Percentiles rank a stretch among this genome's conserved stretches.
phyloP scores from a whole-genome alignment of 2,329 filamentous ascomycete species.

The Xylaria sp. region DNA sequence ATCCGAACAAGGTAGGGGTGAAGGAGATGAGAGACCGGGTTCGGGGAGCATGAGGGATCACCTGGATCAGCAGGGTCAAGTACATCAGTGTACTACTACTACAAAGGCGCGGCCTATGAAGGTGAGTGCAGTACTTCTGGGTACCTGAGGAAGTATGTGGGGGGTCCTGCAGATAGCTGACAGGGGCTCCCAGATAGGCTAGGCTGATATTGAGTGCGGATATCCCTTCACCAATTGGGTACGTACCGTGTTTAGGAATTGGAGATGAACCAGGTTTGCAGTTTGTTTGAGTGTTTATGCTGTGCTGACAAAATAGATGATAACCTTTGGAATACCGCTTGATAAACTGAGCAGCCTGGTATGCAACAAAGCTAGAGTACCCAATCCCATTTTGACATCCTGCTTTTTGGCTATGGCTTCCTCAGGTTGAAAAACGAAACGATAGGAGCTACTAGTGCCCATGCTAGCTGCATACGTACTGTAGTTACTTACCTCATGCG shows the following conservation, averaged over 20 bases:
- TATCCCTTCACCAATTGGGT: neutral
- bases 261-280: neutral
- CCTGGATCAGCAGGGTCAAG: neutral
- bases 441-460: neutral
- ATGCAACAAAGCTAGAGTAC: too few species aligned
- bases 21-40: constrained; percentile 30
- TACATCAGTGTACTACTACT: neutral
- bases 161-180: neutral
- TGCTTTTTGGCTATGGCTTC: too few species aligned
- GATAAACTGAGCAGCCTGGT: too few species aligned
- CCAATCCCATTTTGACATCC: too few species aligned
- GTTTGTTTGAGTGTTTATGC: neutral
- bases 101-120: neutral
- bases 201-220: neutral
- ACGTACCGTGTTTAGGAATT: neutral
- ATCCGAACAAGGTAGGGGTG: neutral
- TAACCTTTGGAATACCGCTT: neutral
- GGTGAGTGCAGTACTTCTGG: neutral
- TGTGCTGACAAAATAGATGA: neutral
- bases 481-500: neutral
- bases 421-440: too few species aligned
- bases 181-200: neutral
- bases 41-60: neutral
- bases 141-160: neutral
- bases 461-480: neutral